Evolutionary conservation across 2,329 filamentous ascomycete species (phyloP), one percentile per base, ranked within the genome.

Genomic region (Colletotrichum navitas): DNA sequence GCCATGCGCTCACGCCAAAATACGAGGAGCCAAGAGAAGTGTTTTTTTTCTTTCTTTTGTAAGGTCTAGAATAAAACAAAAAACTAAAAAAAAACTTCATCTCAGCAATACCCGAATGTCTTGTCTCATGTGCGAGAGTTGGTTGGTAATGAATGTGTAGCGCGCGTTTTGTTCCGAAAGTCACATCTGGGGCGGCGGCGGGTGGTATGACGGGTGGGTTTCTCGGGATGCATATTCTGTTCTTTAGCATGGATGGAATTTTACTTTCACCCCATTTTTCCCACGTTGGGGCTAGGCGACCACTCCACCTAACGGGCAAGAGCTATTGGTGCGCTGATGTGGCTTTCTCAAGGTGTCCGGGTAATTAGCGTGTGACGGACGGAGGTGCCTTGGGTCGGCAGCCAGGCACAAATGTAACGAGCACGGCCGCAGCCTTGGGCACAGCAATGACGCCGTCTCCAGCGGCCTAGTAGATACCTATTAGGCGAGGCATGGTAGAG

Each of bases 351-450:
- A 51, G 29, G 41, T 43, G 8, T 29, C 41, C 32, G 8, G 29
- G 39, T 47, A 39, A 21, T 60, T 60, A 45, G 18, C 55, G 41
- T n/a, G 26, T 41, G 14, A 61, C 26, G 29, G 29, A 45, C 29
- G 29, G 58, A 49, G 21, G 45, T 24, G 45, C 29, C 59, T 62
- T 36, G 59, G 59, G 45, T 55, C 34, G 52, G 52, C 52, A 55
- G 52, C 64, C 47, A 54, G 66, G 59, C 29, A 45, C 39, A 47
- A n/a, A 68, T 55, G 41, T 29, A 59, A 60, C 55, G 47, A 51
- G 55, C 68, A 71, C 68, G 58, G 64, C 41, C 58, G 45, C 43
- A 59, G 56, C 67, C 41, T 70, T 55, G 56, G 68, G 68, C 68
- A 66, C 49, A 62, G 68, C 56, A 67, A 56, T 67, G 68, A 67